phyloP scores from a whole-genome alignment of 2,329 filamentous ascomycete species.

The Trichoderma sp. region DNA sequence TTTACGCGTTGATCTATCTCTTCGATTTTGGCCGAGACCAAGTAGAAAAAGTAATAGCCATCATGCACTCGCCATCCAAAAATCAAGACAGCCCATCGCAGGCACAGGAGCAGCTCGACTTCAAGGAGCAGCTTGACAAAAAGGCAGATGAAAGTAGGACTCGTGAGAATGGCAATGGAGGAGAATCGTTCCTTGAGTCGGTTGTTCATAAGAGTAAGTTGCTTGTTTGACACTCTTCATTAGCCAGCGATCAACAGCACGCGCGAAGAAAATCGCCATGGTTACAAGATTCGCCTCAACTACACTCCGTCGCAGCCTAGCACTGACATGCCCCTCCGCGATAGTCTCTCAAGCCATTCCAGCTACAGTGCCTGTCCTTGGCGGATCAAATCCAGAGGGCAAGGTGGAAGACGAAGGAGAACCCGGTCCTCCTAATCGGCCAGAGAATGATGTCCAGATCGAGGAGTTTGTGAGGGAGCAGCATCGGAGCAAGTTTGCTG shows the following conservation, averaged over 20 bases:
- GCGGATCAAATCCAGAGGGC: conserved; percentile 38
- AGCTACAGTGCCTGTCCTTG: conserved; percentile 48
- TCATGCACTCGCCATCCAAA: conserved; percentile 8
- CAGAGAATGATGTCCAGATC: conserved; percentile 53
- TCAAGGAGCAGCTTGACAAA: conserved; percentile 52
- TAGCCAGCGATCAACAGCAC: neutral
- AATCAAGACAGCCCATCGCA: neutral
- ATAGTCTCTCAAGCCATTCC: conserved; percentile 52
- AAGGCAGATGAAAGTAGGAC: conserved; percentile 42
- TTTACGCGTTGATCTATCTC: neutral
- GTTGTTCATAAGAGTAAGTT: conserved; percentile 18
- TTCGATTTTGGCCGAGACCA: conserved; percentile 18
- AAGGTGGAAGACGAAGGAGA: conserved; percentile 32
- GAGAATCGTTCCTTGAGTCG: neutral
- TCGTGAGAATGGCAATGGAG: neutral
- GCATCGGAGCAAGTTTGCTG: conserved; percentile 49
- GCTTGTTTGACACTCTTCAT: neutral
- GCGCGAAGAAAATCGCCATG: neutral
- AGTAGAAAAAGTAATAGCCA: conserved; percentile 28
- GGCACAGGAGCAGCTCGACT: conserved; percentile 52
- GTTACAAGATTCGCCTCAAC: neutral
- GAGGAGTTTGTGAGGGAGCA: conserved; percentile 59
- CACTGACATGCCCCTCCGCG: neutral
- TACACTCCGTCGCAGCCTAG: neutral
- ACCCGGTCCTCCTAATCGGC: conserved; percentile 48